A percentile compares a stretch with the other conserved stretches of the same genome.
These are phyloP conservation scores for Eucalyptus regnans DNA, from an alignment of 345 rosid genomes.

Conservation along the genomic window DNA sequence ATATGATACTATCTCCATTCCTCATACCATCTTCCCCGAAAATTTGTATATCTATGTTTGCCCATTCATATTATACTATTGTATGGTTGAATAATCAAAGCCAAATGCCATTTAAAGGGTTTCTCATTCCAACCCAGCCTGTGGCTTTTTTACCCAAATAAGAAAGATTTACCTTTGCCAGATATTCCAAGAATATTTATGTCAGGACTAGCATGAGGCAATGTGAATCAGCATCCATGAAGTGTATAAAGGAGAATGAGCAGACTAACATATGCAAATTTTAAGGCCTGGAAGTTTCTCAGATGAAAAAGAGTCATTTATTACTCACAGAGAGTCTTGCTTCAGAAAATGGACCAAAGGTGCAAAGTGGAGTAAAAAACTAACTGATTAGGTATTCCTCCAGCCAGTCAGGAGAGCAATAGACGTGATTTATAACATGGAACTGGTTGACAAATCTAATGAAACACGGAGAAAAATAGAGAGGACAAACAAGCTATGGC, in stretches of 20 bases:
- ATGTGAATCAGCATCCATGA: background rate
- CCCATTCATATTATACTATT: background rate
- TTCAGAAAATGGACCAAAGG: background rate
- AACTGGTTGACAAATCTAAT: background rate
- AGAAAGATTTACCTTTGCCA: background rate
- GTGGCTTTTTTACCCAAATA: background rate
- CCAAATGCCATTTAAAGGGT: background rate
- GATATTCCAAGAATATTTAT: background rate
- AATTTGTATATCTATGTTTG: background rate
- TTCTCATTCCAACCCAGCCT: background rate
- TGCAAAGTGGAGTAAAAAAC: background rate
- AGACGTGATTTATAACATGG: background rate
- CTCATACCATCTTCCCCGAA: background rate
- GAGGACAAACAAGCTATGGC: background rate
- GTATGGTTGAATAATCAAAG: background rate
- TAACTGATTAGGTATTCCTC: background rate
- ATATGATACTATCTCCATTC: background rate
- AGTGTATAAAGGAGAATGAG: background rate
- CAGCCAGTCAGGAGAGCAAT: background rate
- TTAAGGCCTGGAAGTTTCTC: background rate
- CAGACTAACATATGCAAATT: background rate
- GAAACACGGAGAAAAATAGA: background rate
- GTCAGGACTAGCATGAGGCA: background rate
- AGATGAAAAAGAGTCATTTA: background rate
- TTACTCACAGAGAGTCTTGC: background rate